Percentiles rank a stretch among this genome's conserved stretches.
These are phyloP conservation scores for Annulohypoxylon nitens DNA, from an alignment of 495 filamentous ascomycete species.

Conservation along the genomic window DNA sequence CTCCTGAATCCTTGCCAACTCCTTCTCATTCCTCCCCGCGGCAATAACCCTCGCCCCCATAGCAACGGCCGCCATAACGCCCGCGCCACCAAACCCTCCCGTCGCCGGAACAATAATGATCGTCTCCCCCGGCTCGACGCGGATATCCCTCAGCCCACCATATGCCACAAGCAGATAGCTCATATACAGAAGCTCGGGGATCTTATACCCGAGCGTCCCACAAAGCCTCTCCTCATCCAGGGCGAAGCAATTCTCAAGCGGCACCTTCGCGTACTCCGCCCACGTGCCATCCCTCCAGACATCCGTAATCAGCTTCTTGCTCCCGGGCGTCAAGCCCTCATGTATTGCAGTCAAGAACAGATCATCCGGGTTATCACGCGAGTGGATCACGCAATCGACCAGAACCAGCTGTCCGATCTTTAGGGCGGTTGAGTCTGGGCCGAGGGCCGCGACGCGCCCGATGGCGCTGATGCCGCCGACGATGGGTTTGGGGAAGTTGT, in stretches of 20 bases:
- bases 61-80: constrained; percentile 61
- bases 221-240: constrained; percentile 59
- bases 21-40: constrained; percentile 60
- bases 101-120: constrained; percentile 67
- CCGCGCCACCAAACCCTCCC: constrained; percentile 61
- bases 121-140: constrained; percentile 64
- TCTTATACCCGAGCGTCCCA: constrained; percentile 48
- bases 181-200: constrained; percentile 50
- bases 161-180: constrained; percentile 57
- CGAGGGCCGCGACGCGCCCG: constrained; percentile 61
- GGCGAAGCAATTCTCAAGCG: constrained; percentile 62
- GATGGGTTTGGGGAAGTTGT: constrained; percentile 47
- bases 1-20: constrained; percentile 44
- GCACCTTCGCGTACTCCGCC: constrained; percentile 63
- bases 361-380: constrained; percentile 59
- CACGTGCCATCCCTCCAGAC: constrained; percentile 47
- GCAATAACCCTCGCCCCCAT: constrained; percentile 68
- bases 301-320: constrained; percentile 33
- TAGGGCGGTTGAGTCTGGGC: constrained; percentile 60
- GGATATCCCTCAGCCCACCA: constrained; percentile 64
- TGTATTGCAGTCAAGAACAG: constrained; percentile 54
- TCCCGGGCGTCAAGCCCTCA: constrained; percentile 40
- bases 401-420: constrained; percentile 61
- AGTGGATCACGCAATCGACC: constrained; percentile 57
- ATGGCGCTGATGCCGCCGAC: constrained; percentile 54